Evolutionary conservation across 306 rosid genomes (phyloP).

Genomic region (Cajanus cajan): DNA sequence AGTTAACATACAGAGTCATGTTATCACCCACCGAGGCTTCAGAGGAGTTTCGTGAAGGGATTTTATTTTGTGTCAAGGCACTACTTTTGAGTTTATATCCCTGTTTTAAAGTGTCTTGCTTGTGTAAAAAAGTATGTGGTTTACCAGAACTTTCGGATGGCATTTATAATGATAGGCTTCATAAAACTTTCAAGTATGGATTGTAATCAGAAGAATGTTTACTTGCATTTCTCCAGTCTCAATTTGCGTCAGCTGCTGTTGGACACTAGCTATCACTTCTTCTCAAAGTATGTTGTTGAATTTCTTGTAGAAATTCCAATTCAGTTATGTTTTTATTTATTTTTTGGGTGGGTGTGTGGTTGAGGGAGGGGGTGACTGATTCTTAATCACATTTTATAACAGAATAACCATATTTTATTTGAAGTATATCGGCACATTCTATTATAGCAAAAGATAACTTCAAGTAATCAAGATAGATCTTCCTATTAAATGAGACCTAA

Average conservation of each 20-base stretch:
- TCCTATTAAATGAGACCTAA: slow-evolving; percentile 4
- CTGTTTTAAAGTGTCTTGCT: slow-evolving; percentile 60
- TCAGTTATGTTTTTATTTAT: neutral
- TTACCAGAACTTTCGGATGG: slow-evolving; percentile 57
- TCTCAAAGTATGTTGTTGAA: slow-evolving; percentile 61
- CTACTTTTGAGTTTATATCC: slow-evolving; percentile 61
- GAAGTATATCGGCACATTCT: slow-evolving; percentile 10
- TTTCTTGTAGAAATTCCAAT: slow-evolving; percentile 18
- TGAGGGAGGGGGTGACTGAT: neutral
- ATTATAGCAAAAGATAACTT: slow-evolving; percentile 3
- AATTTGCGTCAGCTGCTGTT: slow-evolving; percentile 79
- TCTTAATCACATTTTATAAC: too few species aligned
- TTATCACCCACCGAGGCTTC: slow-evolving; percentile 88
- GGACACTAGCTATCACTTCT: slow-evolving; percentile 98
- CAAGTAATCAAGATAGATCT: slow-evolving; percentile 18
- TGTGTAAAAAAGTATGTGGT: slow-evolving; percentile 57
- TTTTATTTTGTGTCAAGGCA: slow-evolving; percentile 71
- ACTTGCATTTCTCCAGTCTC: slow-evolving; percentile 72
- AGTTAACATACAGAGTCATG: slow-evolving; percentile 86
- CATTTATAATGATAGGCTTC: slow-evolving; percentile 29
- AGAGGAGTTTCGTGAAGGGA: slow-evolving; percentile 97
- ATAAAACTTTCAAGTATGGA: slow-evolving; percentile 34
- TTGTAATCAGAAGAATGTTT: slow-evolving; percentile 69
- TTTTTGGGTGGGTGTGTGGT: neutral
- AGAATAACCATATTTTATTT: slow-evolving; percentile 12